Evolutionary conservation across 371 early-diverging fungal genomes (phyloP).

Genomic region (Rhizopus arrhizus): DNA sequence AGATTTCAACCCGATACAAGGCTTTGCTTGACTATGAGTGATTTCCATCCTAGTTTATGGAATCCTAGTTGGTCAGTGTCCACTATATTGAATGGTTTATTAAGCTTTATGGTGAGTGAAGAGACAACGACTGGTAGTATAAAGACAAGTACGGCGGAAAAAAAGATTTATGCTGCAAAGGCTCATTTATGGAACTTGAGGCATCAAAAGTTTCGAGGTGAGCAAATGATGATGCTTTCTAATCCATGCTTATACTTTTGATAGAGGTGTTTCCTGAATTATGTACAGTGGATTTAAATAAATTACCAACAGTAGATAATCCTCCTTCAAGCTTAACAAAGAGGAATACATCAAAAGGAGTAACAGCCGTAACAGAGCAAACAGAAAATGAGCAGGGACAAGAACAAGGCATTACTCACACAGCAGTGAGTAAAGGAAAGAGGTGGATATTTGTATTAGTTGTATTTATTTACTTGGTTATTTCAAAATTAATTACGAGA

Average conservation of each 20-base stretch:
- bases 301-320: constrained; percentile 12
- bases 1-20: constrained; percentile 90
- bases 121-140: constrained; percentile 93
- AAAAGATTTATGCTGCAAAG: constrained; percentile 72
- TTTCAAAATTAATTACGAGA: constrained; percentile 46
- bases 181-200: constrained; percentile 81
- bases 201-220: constrained; percentile 77
- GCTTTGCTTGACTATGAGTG: constrained; percentile 93
- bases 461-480: constrained; percentile 55
- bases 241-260: neutral
- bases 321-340: too few relatives aligned
- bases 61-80: constrained; percentile 97
- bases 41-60: constrained; percentile 93
- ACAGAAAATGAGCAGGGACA: constrained; percentile 17
- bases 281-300: constrained; percentile 48
- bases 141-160: constrained; percentile 75
- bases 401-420: constrained; percentile 3
- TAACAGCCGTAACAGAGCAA: neutral
- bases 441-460: constrained; percentile 60
- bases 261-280: constrained; percentile 80
- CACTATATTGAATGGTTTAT: constrained; percentile 91
- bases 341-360: too few relatives aligned
- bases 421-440: constrained; percentile 51
- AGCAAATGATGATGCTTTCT: neutral
- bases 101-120: constrained; percentile 91